phyloP scores from a whole-genome alignment of 1,139 yeast species.

The Suhomyces panamericanus region DNA sequence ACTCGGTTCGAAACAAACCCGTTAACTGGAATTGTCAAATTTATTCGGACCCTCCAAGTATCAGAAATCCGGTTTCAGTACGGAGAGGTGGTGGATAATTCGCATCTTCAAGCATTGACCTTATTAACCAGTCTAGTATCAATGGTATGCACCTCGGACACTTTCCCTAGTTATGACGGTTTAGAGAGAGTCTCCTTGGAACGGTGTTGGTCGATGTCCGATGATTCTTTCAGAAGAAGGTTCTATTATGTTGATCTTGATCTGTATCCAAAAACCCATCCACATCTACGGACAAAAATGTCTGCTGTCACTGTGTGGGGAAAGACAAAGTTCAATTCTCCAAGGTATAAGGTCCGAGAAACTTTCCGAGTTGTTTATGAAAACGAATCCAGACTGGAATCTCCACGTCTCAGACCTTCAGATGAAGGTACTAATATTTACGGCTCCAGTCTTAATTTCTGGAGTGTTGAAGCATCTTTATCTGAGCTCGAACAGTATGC shows the following conservation, averaged over 20 bases:
- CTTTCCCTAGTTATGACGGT: conserved; percentile 10
- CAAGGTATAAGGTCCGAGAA: conserved; percentile 24
- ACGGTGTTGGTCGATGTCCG: conserved; percentile 37
- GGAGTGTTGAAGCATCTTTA: conserved; percentile 32
- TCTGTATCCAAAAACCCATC: conserved; percentile 8
- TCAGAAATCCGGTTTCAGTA: conserved; percentile 23
- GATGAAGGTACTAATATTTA: conserved; percentile 4
- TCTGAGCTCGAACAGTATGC: conserved; percentile 36
- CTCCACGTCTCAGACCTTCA: conserved; percentile 4
- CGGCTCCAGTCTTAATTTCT: conserved; percentile 19
- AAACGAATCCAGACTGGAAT: neutral
- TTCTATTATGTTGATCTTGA: conserved; percentile 14
- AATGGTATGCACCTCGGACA: conserved; percentile 9
- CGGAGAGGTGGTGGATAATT: conserved; percentile 34
- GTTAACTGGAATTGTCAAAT: conserved; percentile 4
- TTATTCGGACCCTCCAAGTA: conserved; percentile 6
- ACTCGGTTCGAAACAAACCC: conserved; percentile 8
- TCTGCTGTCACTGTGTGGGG: conserved; percentile 22
- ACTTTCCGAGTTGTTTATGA: conserved; percentile 10
- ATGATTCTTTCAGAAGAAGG: conserved; percentile 28
- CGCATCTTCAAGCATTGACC: conserved; percentile 28
- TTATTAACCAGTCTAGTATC: conserved; percentile 23
- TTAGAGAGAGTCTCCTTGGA: conserved; percentile 21
- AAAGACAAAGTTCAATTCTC: conserved; percentile 26
- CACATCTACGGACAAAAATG: conserved; percentile 11